These are phyloP conservation scores for Boletus vermiculosoides DNA, from an alignment of 768 basidiomycete genomes.

Conservation along the genomic window DNA sequence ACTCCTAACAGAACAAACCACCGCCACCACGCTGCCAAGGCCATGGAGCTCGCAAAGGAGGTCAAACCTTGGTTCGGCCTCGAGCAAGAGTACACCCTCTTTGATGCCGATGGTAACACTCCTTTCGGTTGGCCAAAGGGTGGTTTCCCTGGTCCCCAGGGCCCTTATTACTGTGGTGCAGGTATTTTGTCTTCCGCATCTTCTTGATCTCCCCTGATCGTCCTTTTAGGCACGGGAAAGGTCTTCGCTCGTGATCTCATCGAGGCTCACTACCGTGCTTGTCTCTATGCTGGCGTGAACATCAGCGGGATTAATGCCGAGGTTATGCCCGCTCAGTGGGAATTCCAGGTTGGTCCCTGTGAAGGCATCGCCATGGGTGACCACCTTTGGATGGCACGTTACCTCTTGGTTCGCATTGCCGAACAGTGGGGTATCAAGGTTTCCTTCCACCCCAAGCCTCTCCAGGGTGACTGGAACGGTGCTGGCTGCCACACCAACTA, in stretches of 20 bases:
- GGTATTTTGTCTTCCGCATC: conserved; percentile 43
- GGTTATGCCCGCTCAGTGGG: conserved; percentile 99
- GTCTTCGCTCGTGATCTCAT: conserved; percentile 98
- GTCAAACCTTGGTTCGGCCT: conserved; percentile 92
- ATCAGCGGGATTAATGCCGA: conserved; percentile 99
- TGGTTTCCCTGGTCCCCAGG: conserved; percentile 99
- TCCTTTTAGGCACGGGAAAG: conserved; percentile 78
- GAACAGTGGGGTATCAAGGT: conserved; percentile 98
- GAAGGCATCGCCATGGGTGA: conserved; percentile 98
- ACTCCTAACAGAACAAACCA: conserved; percentile 96
- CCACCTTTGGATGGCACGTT: conserved; percentile 99
- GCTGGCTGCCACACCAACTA: conserved; percentile 99
- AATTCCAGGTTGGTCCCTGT: conserved; percentile 99
- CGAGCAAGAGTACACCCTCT: conserved; percentile 98
- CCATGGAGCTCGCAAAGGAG: conserved; percentile 90
- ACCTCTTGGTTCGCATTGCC: conserved; percentile 91
- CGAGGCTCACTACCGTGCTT: conserved; percentile 98
- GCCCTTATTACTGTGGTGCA: conserved; percentile 99
- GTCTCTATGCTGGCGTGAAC: conserved; percentile 92
- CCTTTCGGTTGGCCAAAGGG: conserved; percentile 98
- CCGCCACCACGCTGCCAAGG: conserved; percentile 91
- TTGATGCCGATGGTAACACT: conserved; percentile 78
- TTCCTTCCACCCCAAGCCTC: conserved; percentile 99
- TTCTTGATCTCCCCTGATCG: conserved; percentile 4
- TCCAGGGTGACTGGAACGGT: conserved; percentile 98